phyloP scores from a whole-genome alignment of 148 eudicot genomes.

The Fagopyrum esculentum region DNA sequence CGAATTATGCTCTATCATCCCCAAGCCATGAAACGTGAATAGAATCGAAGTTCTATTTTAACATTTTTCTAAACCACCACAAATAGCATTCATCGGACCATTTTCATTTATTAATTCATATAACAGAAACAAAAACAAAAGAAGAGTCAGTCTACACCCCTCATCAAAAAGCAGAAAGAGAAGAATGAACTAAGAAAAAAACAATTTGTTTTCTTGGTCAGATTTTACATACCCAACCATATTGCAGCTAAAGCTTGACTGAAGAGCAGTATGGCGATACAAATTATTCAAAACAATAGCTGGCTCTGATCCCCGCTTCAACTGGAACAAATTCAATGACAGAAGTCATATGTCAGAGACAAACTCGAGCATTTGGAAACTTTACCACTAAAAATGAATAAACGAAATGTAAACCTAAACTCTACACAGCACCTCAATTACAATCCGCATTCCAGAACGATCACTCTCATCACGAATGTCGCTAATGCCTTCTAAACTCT shows the following conservation, averaged over 20 bases:
- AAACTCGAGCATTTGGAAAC: not conserved
- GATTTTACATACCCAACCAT: conserved; percentile 84
- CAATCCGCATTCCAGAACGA: conserved; percentile 95
- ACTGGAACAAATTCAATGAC: conserved; percentile 35
- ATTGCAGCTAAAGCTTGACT: conserved; percentile 92
- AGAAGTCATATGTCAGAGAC: not conserved
- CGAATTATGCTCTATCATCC: not conserved
- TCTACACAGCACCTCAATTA: conserved; percentile 64
- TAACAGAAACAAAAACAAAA: not conserved
- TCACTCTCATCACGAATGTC: conserved; percentile 99
- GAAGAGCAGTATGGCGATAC: conserved; percentile 84
- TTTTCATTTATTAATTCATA: not conserved
- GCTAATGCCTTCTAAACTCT: conserved; percentile 92
- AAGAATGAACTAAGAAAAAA: not conserved
- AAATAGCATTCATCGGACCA: not conserved
- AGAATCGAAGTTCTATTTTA: not conserved
- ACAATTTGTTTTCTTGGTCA: conserved; percentile 1
- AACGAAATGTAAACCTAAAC: not conserved
- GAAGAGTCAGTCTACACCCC: not conserved
- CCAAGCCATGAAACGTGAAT: not conserved
- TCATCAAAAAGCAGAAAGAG: not conserved
- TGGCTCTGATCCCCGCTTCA: conserved; percentile 89
- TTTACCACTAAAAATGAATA: not conserved
- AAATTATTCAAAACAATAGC: conserved; percentile 82
- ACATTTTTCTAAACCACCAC: not conserved